Evolutionary conservation across 257 asterid species (phyloP).

Genomic region (Asclepias syriaca): DNA sequence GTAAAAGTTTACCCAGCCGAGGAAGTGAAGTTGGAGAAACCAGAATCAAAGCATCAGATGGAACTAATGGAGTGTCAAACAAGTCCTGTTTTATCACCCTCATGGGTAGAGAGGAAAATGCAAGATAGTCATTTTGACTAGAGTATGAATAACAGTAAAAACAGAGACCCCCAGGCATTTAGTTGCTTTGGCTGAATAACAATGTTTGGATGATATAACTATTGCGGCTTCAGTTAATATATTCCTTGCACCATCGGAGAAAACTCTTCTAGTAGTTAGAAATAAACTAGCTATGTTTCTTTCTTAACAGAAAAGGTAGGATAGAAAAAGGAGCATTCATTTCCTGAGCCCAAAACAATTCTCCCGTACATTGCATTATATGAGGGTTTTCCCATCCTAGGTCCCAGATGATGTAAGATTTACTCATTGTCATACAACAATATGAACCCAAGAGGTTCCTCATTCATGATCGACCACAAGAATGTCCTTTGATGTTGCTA

Average conservation of each 20-base stretch:
- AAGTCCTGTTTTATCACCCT: slow-evolving; percentile 69
- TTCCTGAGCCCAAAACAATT: background rate
- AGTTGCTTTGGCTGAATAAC: background rate
- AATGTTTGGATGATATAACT: background rate
- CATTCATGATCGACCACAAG: background rate
- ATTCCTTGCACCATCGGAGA: background rate
- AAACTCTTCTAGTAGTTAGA: background rate
- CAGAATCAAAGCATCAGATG: slow-evolving; percentile 20
- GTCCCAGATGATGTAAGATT: background rate
- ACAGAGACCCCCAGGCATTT: background rate
- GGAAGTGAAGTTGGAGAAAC: slow-evolving; percentile 28
- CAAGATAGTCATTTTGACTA: slow-evolving; percentile 34
- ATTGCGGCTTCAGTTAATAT: background rate
- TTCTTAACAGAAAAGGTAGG: background rate
- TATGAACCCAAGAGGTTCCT: background rate
- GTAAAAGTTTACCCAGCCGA: slow-evolving; percentile 45
- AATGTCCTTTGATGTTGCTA: background rate
- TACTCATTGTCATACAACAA: background rate
- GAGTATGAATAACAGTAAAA: background rate
- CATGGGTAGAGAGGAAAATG: slow-evolving; percentile 74
- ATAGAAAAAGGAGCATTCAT: background rate
- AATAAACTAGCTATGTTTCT: background rate
- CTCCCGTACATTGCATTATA: background rate
- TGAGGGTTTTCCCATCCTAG: background rate
- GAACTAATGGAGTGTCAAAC: slow-evolving; percentile 29